Base-by-base conservation (phyloP, 2,329 filamentous ascomycete genomes). In the Fusarium sp. region DNA sequence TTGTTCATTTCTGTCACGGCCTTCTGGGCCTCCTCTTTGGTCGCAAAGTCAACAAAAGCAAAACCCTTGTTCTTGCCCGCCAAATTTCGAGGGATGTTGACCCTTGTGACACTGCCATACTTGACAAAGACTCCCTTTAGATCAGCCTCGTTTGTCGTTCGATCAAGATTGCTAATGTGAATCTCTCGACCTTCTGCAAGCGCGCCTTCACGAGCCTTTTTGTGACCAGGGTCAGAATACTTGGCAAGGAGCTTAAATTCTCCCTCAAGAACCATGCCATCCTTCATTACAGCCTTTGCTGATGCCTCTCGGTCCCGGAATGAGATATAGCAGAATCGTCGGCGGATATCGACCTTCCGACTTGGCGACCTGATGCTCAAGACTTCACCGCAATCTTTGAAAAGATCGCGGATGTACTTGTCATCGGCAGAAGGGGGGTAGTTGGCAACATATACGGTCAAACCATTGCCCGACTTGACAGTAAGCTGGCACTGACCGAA, bases 301-400 rank as follows among this genome's bases (percentile, higher is more conserved):
- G 94, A 92, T 51, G 87, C 86, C n/a, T 85, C 84, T 4, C 85
- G 79, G 31, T 88, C 88, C 46, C 89, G 85, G 76, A 97, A 97
- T n/a, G 96, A 93, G 9, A 97, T 85, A 77, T 99, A 99, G 81
- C 94, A 97, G 81, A 99, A 99, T 23, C 96, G 91, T 31, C 96
- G 92, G 71, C 92, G 90, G 3, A 91, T 90, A 74, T 97, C 95
- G 78, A 87, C 94, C 76, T 96, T 96, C 50, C 99, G 86, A 57
- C 93, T 97, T 3, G 96, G 96, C 80, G 96, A 96, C 21, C 96
- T 90, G 51, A 98, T 86, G 73, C 90, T 92, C 55, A 97, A 84
- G 55, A 99, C 90, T 41, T 95, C 88, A 41, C 96, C 96, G 73
- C 90, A 95, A 58, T 87, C 83, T 62, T 85, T 84, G 78, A 95